phyloP scores from a whole-genome alignment of 73 alveolate species.

The Paramecium caudatum region DNA sequence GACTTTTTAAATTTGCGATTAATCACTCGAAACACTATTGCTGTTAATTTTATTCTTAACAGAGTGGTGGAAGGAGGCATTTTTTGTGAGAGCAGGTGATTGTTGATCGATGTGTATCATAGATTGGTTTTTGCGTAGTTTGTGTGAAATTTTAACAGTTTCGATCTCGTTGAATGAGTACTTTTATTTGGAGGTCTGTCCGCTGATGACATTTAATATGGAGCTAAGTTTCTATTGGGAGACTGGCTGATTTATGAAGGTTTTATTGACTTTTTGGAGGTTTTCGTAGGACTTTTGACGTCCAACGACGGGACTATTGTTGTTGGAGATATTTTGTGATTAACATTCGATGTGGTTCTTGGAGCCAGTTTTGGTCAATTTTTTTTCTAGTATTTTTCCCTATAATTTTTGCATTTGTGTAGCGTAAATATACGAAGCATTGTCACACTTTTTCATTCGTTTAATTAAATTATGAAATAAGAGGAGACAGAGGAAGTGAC shows the following conservation, averaged over 20 bases:
- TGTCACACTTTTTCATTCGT: conserved; percentile 41
- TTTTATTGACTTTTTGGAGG: conserved; percentile 43
- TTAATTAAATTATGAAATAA: conserved; percentile 11
- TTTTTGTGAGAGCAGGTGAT: conserved; percentile 53
- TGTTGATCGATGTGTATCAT: conserved; percentile 56
- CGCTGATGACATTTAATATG: conserved; percentile 47
- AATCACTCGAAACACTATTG: conserved; percentile 59
- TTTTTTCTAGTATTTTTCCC: conserved; percentile 55
- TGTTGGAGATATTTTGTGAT: conserved; percentile 59
- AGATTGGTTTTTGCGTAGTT: conserved; percentile 54
- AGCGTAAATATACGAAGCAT: conserved; percentile 57
- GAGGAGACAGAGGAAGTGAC: neutral
- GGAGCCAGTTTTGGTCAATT: conserved; percentile 43
- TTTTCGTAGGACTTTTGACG: conserved; percentile 62
- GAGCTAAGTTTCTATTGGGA: conserved; percentile 32
- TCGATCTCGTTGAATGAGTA: conserved; percentile 53
- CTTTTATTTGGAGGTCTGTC: conserved; percentile 1
- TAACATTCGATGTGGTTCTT: conserved; percentile 15
- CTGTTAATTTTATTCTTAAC: conserved; percentile 57
- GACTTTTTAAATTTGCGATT: conserved; percentile 45
- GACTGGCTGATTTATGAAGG: conserved; percentile 32
- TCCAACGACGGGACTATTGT: conserved; percentile 72
- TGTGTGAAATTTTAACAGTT: conserved; percentile 58
- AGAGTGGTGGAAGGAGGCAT: conserved; percentile 26
- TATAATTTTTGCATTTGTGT: conserved; percentile 30